Evolutionary conservation across 2,329 filamentous ascomycete species (phyloP).

Genomic region (Macrophomina pseudophaseolina): DNA sequence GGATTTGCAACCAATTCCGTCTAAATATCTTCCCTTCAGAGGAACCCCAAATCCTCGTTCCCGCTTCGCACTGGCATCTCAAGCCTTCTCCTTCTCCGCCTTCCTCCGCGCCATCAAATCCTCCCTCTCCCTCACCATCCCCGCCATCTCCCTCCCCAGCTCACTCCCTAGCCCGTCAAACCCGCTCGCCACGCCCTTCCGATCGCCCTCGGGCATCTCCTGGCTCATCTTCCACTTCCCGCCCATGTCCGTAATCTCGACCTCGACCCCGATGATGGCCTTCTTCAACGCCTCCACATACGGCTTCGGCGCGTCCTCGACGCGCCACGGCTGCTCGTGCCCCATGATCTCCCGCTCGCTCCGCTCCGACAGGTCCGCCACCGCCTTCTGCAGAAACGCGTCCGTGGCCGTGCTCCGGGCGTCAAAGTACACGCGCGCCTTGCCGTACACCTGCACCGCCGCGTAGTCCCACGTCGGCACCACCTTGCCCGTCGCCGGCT

Average conservation of each 20-base stretch:
- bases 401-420: constrained; percentile 51
- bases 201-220: constrained; percentile 21
- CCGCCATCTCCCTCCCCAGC: neutral
- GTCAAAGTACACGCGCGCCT: constrained; percentile 60
- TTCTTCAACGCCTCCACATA: constrained; percentile 65
- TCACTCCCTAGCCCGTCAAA: neutral
- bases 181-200: neutral
- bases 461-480: constrained; percentile 75
- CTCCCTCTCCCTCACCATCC: neutral
- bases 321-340: constrained; percentile 58
- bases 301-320: constrained; percentile 60
- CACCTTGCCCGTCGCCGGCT: constrained; percentile 67
- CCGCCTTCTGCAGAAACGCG: constrained; percentile 57
- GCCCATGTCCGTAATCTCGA: constrained; percentile 34
- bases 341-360: constrained; percentile 64
- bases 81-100: neutral
- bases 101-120: neutral
- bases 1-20: too few relatives aligned
- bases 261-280: constrained; percentile 57
- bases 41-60: neutral
- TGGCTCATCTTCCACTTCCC: constrained; percentile 36
- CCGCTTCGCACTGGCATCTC: neutral
- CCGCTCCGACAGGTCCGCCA: constrained; percentile 58
- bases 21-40: too few relatives aligned
- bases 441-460: constrained; percentile 68